phyloP scores from a whole-genome alignment of 768 basidiomycete genomes.

The Leccinum barrowsii region DNA sequence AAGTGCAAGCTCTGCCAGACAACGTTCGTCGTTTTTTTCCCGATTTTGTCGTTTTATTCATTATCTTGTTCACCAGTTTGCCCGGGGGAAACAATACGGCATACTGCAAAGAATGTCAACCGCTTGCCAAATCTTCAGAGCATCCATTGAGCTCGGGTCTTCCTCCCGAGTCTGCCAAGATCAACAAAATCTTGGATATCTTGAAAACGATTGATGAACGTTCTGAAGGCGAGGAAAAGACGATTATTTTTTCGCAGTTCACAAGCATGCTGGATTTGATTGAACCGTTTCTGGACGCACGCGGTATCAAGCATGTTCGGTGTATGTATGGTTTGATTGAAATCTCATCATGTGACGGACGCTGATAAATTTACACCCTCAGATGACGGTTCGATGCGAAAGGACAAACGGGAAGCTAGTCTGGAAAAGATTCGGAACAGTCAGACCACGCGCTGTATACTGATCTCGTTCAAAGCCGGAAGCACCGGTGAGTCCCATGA shows the following conservation, averaged over 20 bases:
- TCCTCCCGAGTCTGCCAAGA: conserved; percentile 81
- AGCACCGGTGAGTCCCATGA: conserved; percentile 63
- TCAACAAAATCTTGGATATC: conserved; percentile 74
- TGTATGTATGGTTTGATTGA: conserved; percentile 54
- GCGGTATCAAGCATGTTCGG: conserved; percentile 70
- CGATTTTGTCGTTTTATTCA: neutral
- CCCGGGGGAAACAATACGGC: conserved; percentile 27
- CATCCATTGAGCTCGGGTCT: conserved; percentile 27
- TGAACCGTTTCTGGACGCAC: conserved; percentile 73
- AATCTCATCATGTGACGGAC: neutral
- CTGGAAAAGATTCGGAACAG: conserved; percentile 68
- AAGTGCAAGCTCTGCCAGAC: conserved; percentile 80
- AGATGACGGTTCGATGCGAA: conserved; percentile 90
- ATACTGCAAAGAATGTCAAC: conserved; percentile 59
- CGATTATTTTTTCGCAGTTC: conserved; percentile 94
- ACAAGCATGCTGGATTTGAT: conserved; percentile 85
- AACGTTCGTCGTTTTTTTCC: conserved; percentile 44
- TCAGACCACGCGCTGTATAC: conserved; percentile 62
- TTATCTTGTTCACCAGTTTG: conserved; percentile 15
- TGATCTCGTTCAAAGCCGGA: conserved; percentile 96
- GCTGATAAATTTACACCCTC: conserved; percentile 10
- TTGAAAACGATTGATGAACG: conserved; percentile 60
- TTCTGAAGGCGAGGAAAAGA: conserved; percentile 71
- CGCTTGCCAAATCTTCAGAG: conserved; percentile 47
- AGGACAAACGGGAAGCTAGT: conserved; percentile 71